Conservation (phyloP, 2,329 filamentous ascomycete genomes). For the Alternaria rosae region DNA sequence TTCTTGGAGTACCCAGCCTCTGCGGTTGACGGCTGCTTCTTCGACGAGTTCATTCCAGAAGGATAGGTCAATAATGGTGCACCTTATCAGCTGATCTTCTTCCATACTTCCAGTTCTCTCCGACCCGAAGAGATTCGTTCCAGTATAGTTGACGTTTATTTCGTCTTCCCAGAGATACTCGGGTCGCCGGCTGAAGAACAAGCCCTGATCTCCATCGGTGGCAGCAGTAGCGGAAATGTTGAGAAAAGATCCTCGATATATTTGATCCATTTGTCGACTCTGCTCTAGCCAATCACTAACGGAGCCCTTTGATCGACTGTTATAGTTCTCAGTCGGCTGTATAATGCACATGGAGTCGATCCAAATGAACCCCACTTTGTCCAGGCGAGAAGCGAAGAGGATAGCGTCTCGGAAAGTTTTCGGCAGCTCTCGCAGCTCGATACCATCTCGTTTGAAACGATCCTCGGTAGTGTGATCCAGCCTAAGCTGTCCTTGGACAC, state of each 20-base stretch:
- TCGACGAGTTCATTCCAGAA: slow-evolving; percentile 25
- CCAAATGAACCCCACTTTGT: slow-evolving; percentile 21
- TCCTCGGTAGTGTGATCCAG: neutral
- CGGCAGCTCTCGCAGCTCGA: slow-evolving; percentile 12
- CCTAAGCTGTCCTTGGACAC: neutral
- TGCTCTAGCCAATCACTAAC: slow-evolving; percentile 27
- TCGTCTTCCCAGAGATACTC: slow-evolving; percentile 20
- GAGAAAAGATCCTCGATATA: slow-evolving; percentile 26
- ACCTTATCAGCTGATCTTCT: neutral
- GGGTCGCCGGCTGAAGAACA: slow-evolving; percentile 14
- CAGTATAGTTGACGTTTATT: slow-evolving; percentile 13
- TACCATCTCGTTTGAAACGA: slow-evolving; percentile 4
- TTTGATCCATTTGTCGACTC: slow-evolving; percentile 18
- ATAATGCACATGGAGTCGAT: slow-evolving; percentile 22
- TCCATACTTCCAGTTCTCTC: neutral
- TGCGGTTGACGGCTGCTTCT: slow-evolving; percentile 20
- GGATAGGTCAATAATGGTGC: slow-evolving; percentile 15
- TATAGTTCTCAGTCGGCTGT: neutral
- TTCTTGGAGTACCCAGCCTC: slow-evolving; percentile 38
- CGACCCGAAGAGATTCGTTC: neutral
- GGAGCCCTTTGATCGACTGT: neutral
- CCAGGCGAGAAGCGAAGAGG: slow-evolving; percentile 12
- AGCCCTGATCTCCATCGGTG: slow-evolving; percentile 15
- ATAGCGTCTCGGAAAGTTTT: slow-evolving; percentile 21
- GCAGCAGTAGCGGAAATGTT: slow-evolving; percentile 36